Percentiles rank a stretch among this genome's conserved stretches.
These are phyloP conservation scores for Microbotryum saponariae DNA, from an alignment of 1,284 basidiomycete species.

Conservation along the genomic window DNA sequence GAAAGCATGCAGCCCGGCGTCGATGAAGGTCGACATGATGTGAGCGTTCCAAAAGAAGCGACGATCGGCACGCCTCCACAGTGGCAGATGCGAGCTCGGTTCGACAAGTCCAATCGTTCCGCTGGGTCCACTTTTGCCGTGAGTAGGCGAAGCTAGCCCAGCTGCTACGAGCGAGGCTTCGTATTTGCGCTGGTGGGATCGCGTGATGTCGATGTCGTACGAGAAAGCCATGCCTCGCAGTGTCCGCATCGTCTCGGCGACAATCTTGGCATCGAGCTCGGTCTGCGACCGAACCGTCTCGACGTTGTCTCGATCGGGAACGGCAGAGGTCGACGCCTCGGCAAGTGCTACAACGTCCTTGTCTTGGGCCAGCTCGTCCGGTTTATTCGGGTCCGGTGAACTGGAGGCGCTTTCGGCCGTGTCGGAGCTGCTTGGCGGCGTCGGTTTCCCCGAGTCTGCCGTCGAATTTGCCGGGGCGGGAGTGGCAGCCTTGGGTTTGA, in stretches of 20 bases:
- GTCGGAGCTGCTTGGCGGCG: background rate
- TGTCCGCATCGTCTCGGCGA: constrained; percentile 59
- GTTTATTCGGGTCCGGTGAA: no score
- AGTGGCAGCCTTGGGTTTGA: background rate
- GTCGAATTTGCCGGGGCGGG: background rate
- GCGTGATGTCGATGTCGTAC: constrained; percentile 49
- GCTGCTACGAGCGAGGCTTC: constrained; percentile 15
- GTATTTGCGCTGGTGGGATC: constrained; percentile 46
- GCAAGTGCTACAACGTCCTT: background rate
- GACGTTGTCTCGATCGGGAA: background rate
- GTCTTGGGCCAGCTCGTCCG: background rate
- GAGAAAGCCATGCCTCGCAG: constrained; percentile 70
- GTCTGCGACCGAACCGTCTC: constrained; percentile 42
- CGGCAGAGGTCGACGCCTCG: background rate
- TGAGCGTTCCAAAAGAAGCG: constrained; percentile 88
- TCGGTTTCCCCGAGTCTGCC: background rate
- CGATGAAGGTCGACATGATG: constrained; percentile 55
- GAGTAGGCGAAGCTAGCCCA: constrained; percentile 16
- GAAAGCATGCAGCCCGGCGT: constrained; percentile 58
- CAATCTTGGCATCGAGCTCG: constrained; percentile 65
- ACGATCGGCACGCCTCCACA: constrained; percentile 73
- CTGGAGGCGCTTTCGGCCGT: background rate
- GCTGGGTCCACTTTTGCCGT: constrained; percentile 1
- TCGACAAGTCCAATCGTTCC: constrained; percentile 43
- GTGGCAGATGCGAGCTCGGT: constrained; percentile 60